phyloP scores from a whole-genome alignment of 2,329 filamentous ascomycete species.

The Aspergillus spinulosporus region DNA sequence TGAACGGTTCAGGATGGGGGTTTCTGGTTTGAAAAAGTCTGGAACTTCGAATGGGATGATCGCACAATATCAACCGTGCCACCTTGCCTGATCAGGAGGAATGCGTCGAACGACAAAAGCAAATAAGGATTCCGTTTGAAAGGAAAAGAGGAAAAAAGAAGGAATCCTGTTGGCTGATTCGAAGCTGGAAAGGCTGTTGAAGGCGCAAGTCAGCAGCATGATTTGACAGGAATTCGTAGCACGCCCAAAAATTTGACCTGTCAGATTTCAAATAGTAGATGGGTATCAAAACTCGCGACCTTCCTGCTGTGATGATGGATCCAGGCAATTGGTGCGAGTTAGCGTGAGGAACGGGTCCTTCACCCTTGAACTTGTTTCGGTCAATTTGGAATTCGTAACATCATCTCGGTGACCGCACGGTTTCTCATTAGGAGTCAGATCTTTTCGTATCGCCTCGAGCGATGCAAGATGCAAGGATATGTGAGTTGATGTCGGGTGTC shows the following conservation, averaged over 20 bases:
- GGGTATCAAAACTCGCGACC: constrained; percentile 4
- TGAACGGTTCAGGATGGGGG: neutral
- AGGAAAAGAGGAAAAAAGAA: neutral
- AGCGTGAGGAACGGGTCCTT: constrained; percentile 10
- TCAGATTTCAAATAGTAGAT: constrained; percentile 17
- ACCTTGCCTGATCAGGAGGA: constrained; percentile 1
- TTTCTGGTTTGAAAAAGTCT: neutral
- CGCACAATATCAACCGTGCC: constrained; percentile 3
- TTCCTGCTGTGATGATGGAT: neutral
- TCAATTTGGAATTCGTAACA: constrained; percentile 12
- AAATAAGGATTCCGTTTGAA: neutral
- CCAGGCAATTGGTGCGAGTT: constrained; percentile 3
- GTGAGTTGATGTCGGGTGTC: constrained; percentile 5
- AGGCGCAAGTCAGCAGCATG: neutral
- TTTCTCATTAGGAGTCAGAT: constrained; percentile 1
- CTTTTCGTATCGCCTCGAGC: constrained; percentile 2
- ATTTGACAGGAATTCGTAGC: neutral
- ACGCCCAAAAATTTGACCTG: constrained; percentile 12
- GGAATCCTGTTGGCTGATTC: neutral
- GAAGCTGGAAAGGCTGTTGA: neutral
- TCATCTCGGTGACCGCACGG: constrained; percentile 1
- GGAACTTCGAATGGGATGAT: constrained; percentile 2
- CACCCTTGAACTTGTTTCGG: neutral
- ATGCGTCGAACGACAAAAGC: constrained; percentile 1
- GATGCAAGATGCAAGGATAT: constrained; percentile 6